These are phyloP conservation scores for Chaetomium tenue DNA, from an alignment of 495 filamentous ascomycete genomes.

Conservation along the genomic window DNA sequence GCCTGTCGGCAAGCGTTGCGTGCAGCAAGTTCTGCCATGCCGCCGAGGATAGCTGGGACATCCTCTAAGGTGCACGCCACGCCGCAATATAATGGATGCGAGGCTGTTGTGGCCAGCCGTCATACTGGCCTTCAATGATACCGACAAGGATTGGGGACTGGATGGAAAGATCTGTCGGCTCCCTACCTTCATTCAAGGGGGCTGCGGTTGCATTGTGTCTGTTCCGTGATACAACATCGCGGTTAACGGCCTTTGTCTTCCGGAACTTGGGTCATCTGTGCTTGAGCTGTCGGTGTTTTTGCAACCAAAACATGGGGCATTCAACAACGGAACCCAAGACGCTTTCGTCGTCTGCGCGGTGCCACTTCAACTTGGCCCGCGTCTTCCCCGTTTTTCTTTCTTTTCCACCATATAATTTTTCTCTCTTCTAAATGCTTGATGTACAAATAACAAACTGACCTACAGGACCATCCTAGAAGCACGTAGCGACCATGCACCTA, in stretches of 20 bases:
- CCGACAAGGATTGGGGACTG: slow-evolving; percentile 27
- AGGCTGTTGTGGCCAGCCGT: background rate
- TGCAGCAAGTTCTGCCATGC: slow-evolving; percentile 99
- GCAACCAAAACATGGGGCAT: slow-evolving; percentile 76
- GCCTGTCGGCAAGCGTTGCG: slow-evolving; percentile 91
- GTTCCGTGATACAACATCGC: slow-evolving; percentile 52
- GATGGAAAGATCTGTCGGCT: slow-evolving; percentile 38
- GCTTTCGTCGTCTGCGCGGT: slow-evolving; percentile 60
- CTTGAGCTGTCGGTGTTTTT: slow-evolving; percentile 70
- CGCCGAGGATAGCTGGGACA: slow-evolving; percentile 93
- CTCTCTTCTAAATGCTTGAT: background rate
- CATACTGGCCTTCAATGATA: background rate
- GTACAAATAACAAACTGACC: slow-evolving; percentile 4
- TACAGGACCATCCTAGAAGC: background rate
- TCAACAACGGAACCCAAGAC: slow-evolving; percentile 74
- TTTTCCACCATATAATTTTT: slow-evolving; percentile 20
- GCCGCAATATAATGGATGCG: background rate
- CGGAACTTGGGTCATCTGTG: slow-evolving; percentile 48
- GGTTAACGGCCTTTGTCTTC: slow-evolving; percentile 37
- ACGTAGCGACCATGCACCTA: background rate
- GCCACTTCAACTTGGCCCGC: slow-evolving; percentile 68
- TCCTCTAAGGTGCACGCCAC: slow-evolving; percentile 58
- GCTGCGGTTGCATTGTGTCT: slow-evolving; percentile 34
- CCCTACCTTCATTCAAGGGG: slow-evolving; percentile 25
- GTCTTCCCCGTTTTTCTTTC: slow-evolving; percentile 36